Evolutionary conservation across 164 flowering plant species (phyloP).

Genomic region (Berberis thunbergii): DNA sequence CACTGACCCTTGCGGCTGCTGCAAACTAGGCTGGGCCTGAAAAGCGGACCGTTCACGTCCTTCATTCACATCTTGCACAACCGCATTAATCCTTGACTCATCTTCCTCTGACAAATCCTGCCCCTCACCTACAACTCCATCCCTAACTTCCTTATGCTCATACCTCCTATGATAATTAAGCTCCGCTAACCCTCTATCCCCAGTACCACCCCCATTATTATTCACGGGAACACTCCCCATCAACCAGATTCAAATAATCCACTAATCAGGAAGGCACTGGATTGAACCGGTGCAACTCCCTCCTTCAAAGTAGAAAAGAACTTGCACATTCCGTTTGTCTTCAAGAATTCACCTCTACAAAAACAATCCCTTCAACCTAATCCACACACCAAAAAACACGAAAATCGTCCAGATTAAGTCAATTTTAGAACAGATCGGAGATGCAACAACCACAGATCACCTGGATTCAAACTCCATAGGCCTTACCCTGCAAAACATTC

Average conservation of each 20-base stretch:
- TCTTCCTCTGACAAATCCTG: conserved; percentile 38
- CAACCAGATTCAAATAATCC: conserved; percentile 43
- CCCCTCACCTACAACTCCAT: conserved; percentile 36
- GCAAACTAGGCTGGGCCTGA: conserved; percentile 17
- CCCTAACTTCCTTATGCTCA: conserved; percentile 31
- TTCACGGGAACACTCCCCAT: conserved; percentile 39
- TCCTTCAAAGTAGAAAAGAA: conserved; percentile 18
- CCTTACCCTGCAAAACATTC: conserved; percentile 1
- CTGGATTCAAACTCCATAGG: conserved; percentile 5
- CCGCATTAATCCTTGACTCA: conserved; percentile 29
- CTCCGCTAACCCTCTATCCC: conserved; percentile 25
- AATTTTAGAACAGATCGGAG: background rate
- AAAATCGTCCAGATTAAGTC: background rate
- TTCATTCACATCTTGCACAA: conserved; percentile 15
- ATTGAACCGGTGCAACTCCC: conserved; percentile 13
- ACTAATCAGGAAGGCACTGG: conserved; percentile 22
- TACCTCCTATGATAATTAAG: conserved; percentile 17
- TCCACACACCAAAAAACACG: background rate
- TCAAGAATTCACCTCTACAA: conserved; percentile 9
- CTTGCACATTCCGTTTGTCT: conserved; percentile 31
- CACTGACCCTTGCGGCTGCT: conserved; percentile 35
- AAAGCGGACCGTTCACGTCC: conserved; percentile 7
- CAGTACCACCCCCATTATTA: conserved; percentile 16
- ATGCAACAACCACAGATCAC: conserved; percentile 4
- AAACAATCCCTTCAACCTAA: background rate